These are phyloP conservation scores for Neoboletus brunneissimus DNA, from an alignment of 768 basidiomycete species.

Conservation along the genomic window DNA sequence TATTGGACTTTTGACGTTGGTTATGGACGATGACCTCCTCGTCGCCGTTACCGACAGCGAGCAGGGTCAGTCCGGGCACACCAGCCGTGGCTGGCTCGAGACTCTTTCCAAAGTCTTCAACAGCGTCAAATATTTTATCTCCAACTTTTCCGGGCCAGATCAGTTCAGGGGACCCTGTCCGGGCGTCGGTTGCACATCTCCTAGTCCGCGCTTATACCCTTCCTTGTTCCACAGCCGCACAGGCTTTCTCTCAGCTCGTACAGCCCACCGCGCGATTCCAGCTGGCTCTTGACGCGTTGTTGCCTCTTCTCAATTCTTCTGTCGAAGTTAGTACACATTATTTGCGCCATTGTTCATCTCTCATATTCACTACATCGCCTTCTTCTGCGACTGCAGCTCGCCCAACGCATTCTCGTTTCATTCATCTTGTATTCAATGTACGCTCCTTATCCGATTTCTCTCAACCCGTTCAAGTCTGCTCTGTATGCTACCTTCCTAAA, in stretches of 20 bases:
- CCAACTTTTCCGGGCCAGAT: slow-evolving; percentile 32
- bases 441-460: slow-evolving; percentile 71
- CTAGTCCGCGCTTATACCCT: slow-evolving; percentile 62
- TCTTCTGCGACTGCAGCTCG: slow-evolving; percentile 43
- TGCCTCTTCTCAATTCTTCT: slow-evolving; percentile 62
- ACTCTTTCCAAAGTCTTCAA: slow-evolving; percentile 30
- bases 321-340: slow-evolving; percentile 47
- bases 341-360: slow-evolving; percentile 13
- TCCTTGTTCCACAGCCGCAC: slow-evolving; percentile 75
- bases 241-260: slow-evolving; percentile 72
- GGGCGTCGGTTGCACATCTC: slow-evolving; percentile 65
- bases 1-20: slow-evolving; percentile 12
- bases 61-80: slow-evolving; percentile 28
- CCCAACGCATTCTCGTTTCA: slow-evolving; percentile 72
- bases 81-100: slow-evolving; percentile 30
- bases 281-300: slow-evolving; percentile 77
- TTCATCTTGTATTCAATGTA: slow-evolving; percentile 81
- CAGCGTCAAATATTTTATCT: slow-evolving; percentile 36
- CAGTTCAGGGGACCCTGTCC: slow-evolving; percentile 42
- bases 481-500: slow-evolving; percentile 63
- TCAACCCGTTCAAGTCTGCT: slow-evolving; percentile 81
- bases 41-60: slow-evolving; percentile 31
- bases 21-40: slow-evolving; percentile 35
- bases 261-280: slow-evolving; percentile 77
- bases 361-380: slow-evolving; percentile 14